phyloP scores from a whole-genome alignment of 2,329 filamentous ascomycete species.

The Didymosphaeria variabile region DNA sequence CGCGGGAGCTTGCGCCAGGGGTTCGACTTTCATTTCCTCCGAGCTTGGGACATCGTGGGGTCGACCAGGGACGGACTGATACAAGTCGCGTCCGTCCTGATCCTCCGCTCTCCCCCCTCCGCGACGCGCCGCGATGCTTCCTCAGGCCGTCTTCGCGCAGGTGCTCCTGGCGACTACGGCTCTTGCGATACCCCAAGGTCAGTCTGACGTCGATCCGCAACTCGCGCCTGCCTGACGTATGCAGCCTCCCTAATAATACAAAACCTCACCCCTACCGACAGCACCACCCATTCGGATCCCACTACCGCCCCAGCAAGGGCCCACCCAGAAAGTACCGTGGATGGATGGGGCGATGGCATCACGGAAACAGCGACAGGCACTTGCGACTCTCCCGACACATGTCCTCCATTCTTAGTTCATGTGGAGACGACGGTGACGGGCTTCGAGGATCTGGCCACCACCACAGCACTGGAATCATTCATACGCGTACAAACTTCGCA shows the following conservation, averaged over 20 bases:
- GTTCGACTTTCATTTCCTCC: conserved; percentile 11
- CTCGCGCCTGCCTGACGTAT: neutral
- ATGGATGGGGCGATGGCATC: neutral
- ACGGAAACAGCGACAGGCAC: neutral
- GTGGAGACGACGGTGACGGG: conserved; percentile 6
- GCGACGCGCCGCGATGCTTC: conserved; percentile 21
- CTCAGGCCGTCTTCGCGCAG: conserved; percentile 25
- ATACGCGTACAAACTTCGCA: neutral
- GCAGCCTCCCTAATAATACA: neutral
- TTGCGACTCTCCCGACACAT: neutral
- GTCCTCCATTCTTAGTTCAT: neutral
- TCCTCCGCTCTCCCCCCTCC: neutral
- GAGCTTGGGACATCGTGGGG: conserved; percentile 3
- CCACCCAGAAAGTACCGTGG: conserved; percentile 1
- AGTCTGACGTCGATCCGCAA: no score
- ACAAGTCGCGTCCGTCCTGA: neutral
- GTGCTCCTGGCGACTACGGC: conserved; percentile 21
- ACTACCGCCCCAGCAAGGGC: neutral
- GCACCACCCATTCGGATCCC: neutral
- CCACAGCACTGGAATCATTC: neutral
- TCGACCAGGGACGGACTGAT: neutral
- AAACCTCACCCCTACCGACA: neutral
- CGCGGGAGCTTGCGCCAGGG: neutral
- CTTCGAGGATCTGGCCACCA: conserved; percentile 11
- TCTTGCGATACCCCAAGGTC: conserved; percentile 22